phyloP scores from a whole-genome alignment of 1,284 basidiomycete species.

The Ustilago tritici region DNA sequence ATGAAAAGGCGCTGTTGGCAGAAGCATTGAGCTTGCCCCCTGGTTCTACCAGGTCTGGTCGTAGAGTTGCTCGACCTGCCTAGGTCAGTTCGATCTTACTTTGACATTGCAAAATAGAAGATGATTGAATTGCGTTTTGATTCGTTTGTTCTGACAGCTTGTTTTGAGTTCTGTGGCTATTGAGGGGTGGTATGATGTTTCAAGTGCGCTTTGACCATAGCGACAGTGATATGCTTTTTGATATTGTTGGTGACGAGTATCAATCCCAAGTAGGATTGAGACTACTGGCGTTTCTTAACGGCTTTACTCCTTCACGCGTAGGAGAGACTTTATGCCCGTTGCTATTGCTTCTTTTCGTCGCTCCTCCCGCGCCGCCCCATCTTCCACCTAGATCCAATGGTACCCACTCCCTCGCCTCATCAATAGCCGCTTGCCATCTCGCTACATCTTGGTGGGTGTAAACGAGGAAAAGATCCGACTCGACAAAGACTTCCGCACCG shows the following conservation, averaged over 20 bases:
- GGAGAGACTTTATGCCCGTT: conserved; percentile 4
- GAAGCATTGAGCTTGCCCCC: conserved; percentile 45
- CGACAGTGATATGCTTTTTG: conserved; percentile 2
- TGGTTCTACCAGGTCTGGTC: conserved; percentile 43
- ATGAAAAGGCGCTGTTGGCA: conserved; percentile 48
- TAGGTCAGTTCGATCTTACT: neutral
- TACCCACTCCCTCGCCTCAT: conserved; percentile 44
- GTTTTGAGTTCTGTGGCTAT: neutral
- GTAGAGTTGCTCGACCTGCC: conserved; percentile 29
- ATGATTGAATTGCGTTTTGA: neutral
- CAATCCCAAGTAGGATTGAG: conserved; percentile 40
- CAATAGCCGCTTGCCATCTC: conserved; percentile 33
- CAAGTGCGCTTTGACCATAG: neutral
- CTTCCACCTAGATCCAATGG: conserved; percentile 21
- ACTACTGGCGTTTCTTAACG: conserved; percentile 23
- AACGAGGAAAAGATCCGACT: conserved; percentile 48
- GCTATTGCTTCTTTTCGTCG: neutral
- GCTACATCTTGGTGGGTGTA: conserved; percentile 31
- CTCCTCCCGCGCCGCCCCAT: conserved; percentile 9
- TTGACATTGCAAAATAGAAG: neutral
- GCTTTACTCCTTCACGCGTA: conserved; percentile 4
- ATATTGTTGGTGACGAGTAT: neutral
- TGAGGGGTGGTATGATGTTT: neutral
- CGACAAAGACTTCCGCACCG: conserved; percentile 33
- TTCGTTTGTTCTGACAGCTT: neutral